These are phyloP conservation scores for Cryptococcus sp. DNA, from an alignment of 1,284 basidiomycete genomes.

Conservation along the genomic window DNA sequence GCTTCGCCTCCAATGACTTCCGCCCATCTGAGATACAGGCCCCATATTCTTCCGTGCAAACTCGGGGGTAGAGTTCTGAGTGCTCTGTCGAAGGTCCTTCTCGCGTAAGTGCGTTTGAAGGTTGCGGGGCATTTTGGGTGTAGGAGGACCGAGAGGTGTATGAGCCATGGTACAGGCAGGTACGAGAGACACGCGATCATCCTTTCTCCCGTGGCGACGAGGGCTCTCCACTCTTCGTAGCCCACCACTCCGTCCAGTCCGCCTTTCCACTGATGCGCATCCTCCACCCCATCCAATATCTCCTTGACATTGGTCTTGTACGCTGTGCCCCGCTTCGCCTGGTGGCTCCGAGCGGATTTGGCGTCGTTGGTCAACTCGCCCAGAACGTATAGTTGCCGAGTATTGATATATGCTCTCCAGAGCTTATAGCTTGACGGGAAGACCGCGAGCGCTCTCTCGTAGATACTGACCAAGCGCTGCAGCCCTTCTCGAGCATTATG, in stretches of 20 bases:
- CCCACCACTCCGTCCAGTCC: constrained; percentile 85
- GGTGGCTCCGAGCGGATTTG: constrained; percentile 53
- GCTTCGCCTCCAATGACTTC: constrained; percentile 81
- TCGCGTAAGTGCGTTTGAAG: constrained; percentile 84
- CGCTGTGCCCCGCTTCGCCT: constrained; percentile 70
- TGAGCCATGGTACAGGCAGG: constrained; percentile 89
- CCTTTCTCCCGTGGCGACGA: constrained; percentile 87
- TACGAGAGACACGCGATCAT: constrained; percentile 86
- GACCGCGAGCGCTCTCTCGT: constrained; percentile 84
- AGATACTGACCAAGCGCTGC: constrained; percentile 83
- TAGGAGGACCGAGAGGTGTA: constrained; percentile 86
- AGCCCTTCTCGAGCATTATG: constrained; percentile 71
- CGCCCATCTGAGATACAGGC: constrained; percentile 91
- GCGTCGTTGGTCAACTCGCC: constrained; percentile 60
- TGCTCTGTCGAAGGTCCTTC: constrained; percentile 91
- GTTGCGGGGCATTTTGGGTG: constrained; percentile 86
- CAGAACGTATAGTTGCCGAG: constrained; percentile 82
- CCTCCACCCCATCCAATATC: constrained; percentile 83
- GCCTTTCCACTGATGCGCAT: constrained; percentile 80
- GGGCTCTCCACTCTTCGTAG: constrained; percentile 89
- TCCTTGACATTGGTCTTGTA: constrained; percentile 85
- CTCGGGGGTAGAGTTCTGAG: constrained; percentile 91
- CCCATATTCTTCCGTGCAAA: constrained; percentile 92
- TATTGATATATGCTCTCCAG: constrained; percentile 88
- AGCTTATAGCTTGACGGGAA: constrained; percentile 91